Percentiles rank a stretch among this genome's conserved stretches.
Conservation (phyloP, 2,329 filamentous ascomycete species). For the Sporothrix phasma region DNA sequence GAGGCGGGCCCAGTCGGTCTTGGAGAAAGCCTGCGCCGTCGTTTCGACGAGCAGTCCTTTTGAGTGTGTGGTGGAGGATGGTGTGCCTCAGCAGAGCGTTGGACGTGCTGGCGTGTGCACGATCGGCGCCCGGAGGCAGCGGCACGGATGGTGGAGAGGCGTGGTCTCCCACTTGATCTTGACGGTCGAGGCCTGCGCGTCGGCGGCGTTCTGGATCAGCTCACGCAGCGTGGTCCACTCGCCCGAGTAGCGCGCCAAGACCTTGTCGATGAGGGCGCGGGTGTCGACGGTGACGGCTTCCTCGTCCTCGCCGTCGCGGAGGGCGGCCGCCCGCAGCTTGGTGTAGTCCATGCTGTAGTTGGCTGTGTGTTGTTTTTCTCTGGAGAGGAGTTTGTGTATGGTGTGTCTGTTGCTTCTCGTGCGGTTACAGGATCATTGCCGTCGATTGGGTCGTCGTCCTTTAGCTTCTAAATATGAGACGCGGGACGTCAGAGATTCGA, state of each 20-base stretch:
- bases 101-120: neutral
- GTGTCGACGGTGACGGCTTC: slow-evolving; percentile 98
- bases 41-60: slow-evolving; percentile 85
- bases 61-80: slow-evolving; percentile 74
- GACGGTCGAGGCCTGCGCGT: slow-evolving; percentile 83
- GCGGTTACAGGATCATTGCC: neutral
- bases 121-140: slow-evolving; percentile 39
- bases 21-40: slow-evolving; percentile 79
- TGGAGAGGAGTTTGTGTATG: neutral
- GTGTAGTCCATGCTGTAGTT: slow-evolving; percentile 53
- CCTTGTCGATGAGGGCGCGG: slow-evolving; percentile 92
- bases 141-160: slow-evolving; percentile 71
- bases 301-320: slow-evolving; percentile 79
- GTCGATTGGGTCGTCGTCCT: neutral
- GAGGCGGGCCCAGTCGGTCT: slow-evolving; percentile 84
- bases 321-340: slow-evolving; percentile 73
- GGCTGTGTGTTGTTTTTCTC: neutral
- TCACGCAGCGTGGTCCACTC: slow-evolving; percentile 89
- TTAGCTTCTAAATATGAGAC: neutral
- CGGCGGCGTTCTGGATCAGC: slow-evolving; percentile 95
- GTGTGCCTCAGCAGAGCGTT: slow-evolving; percentile 61
- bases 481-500: neutral
- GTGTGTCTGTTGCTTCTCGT: neutral
- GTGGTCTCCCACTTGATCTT: slow-evolving; percentile 86
- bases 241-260: slow-evolving; percentile 88